Conservation (phyloP, 1,139 yeast species). For the Geotrichum phurueaensis region DNA sequence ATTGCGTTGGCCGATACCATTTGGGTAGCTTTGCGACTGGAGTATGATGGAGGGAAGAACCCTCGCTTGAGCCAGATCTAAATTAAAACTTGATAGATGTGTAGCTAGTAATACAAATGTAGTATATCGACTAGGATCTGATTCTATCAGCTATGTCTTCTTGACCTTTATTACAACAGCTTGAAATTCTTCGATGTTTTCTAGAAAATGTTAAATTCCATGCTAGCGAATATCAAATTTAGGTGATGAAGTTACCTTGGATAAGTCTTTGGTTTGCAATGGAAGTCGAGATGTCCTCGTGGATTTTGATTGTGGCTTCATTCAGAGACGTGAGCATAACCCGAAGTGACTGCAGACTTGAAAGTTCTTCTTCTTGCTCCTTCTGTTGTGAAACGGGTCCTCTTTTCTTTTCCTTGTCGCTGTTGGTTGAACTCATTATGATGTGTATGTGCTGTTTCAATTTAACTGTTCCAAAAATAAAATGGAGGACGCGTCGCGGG, state of each 20-base stretch:
- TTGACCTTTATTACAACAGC: background rate
- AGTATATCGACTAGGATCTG: background rate
- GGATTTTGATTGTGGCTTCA: conserved; percentile 24
- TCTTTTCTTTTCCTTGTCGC: background rate
- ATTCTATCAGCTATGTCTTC: background rate
- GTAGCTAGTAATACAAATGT: background rate
- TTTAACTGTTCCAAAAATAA: background rate
- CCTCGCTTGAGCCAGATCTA: conserved; percentile 15
- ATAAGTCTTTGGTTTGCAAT: conserved; percentile 23
- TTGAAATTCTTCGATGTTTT: conserved; percentile 5
- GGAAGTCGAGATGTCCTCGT: conserved; percentile 27
- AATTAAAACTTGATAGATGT: background rate
- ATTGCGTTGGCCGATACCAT: conserved; percentile 66
- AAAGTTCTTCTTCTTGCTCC: conserved; percentile 8
- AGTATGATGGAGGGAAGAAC: conserved; percentile 50
- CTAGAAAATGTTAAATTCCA: conserved; percentile 1
- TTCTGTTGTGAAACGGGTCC: background rate
- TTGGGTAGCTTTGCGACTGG: conserved; percentile 74
- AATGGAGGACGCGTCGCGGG: background rate
- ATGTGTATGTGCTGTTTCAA: background rate
- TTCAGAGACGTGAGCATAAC: conserved; percentile 27
- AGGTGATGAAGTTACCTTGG: conserved; percentile 14
- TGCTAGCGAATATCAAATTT: background rate
- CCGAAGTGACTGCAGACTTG: conserved; percentile 13
- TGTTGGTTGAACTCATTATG: background rate